Percentiles rank a stretch among this genome's conserved stretches.
phyloP scores from a whole-genome alignment of 805 yeast species.

The Zygosaccharomyces bailii region DNA sequence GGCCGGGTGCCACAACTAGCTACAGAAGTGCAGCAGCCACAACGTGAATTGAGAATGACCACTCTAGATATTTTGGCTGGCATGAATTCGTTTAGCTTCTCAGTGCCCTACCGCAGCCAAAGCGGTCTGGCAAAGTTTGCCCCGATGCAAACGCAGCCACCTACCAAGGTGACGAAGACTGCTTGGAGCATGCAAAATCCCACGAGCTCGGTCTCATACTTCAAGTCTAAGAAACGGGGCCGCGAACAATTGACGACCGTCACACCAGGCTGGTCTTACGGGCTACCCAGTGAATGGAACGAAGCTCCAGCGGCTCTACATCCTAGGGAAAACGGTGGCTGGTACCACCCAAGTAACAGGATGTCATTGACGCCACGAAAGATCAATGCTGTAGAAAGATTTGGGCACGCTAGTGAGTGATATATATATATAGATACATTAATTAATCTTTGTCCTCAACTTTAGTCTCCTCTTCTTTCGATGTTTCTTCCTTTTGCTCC shows the following conservation, averaged over 20 bases:
- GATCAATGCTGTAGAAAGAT: conserved; percentile 12
- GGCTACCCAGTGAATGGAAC: conserved; percentile 57
- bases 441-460: not conserved
- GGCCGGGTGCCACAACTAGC: conserved; percentile 40
- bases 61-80: conserved; percentile 14
- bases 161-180: conserved; percentile 58
- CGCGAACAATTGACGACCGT: conserved; percentile 51
- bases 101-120: conserved; percentile 69
- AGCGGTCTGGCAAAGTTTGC: conserved; percentile 76
- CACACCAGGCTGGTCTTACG: conserved; percentile 82
- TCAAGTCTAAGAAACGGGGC: conserved; percentile 34
- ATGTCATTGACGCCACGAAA: conserved; percentile 32
- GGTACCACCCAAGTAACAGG: conserved; percentile 55
- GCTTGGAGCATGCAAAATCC: conserved; percentile 63
- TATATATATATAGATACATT: not conserved
- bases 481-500: conserved; percentile 4
- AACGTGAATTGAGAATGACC: conserved; percentile 31
- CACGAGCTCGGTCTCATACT: conserved; percentile 62
- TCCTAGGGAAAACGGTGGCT: conserved; percentile 53
- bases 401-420: conserved; percentile 1
- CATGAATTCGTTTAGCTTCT: conserved; percentile 47
- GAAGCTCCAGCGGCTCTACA: conserved; percentile 65
- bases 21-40: conserved; percentile 40
- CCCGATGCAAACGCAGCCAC: conserved; percentile 91
- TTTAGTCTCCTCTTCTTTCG: not conserved